These are phyloP conservation scores for Mucor ambiguus DNA, from an alignment of 371 early-diverging fungal species.

Conservation along the genomic window DNA sequence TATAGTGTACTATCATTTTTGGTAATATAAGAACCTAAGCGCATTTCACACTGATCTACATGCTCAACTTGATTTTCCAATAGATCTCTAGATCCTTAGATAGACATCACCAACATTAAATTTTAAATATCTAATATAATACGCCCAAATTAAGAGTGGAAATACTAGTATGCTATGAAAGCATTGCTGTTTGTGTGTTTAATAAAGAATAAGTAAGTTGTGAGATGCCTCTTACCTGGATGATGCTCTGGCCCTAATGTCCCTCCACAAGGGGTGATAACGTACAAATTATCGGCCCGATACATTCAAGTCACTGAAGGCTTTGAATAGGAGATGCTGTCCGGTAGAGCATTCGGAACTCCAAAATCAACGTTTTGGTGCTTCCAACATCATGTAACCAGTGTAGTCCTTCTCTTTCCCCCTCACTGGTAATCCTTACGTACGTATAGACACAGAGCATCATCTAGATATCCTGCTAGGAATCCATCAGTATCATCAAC, in stretches of 20 bases:
- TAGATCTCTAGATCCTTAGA: neutral
- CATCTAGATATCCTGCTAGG: constrained; percentile 6
- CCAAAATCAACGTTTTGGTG: constrained; percentile 27
- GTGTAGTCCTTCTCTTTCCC: constrained; percentile 34
- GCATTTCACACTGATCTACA: too few relatives aligned
- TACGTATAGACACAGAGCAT: constrained; percentile 17
- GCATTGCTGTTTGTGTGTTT: too few relatives aligned
- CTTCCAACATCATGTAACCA: constrained; percentile 18
- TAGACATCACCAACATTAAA: too few relatives aligned
- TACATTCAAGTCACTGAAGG: constrained; percentile 2
- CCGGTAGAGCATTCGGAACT: constrained; percentile 2
- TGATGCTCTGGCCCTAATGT: neutral
- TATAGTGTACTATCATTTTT: too few relatives aligned
- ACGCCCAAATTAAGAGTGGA: too few relatives aligned
- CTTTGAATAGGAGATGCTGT: neutral
- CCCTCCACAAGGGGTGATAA: neutral
- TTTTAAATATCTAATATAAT: too few relatives aligned
- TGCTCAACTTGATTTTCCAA: neutral
- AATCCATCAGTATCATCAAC: constrained; percentile 8
- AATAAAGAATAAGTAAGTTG: too few relatives aligned
- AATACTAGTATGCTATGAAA: too few relatives aligned
- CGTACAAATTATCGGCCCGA: constrained; percentile 5
- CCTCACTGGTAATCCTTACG: constrained; percentile 36
- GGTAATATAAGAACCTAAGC: too few relatives aligned
- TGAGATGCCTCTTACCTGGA: neutral